Evolutionary conservation across 2,329 filamentous ascomycete species (phyloP), one percentile per base, ranked within the genome.

Genomic region (Daldinia eschscholtzii): DNA sequence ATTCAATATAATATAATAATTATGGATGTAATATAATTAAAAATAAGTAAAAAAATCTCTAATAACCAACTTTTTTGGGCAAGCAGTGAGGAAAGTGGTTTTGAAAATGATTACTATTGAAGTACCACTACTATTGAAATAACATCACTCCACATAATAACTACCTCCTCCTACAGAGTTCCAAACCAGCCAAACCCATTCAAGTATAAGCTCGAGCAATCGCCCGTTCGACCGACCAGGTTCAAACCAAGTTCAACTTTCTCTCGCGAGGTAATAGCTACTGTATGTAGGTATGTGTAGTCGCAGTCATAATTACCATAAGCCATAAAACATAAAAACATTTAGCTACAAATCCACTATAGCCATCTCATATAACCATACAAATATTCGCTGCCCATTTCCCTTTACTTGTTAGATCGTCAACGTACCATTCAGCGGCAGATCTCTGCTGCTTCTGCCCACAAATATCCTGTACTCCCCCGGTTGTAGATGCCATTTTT

Each of bases 401-500:
- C 26, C 39, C 48, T 56, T 30, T 56, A 75, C 39, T 57, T 61
- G 9, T 69, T 37, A 80, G 57, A 85, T 77, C 26, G 67, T 75
- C 42, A 86, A 70, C 6, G 73, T 77, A 4, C 81, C 81, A 42
- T 78, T 73, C 53, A 86, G 74, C 23, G 81, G 80, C 67, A 87
- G 67, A 37, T 82, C 76, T 30, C 83, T 78, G 70, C 84, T 86
- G 67, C 84, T 87, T 2, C 79, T 79, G 0, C 86, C 86, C 3
- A 87, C 81, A 63, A 76, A 82, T 4, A 87, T 64, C 2, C 67
- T 71, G 67, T 86, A 87, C 12, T 77, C 74, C 0, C 85, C 85
- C 23, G 75, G 79, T 57, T 80, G 81, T 59, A 89, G 73, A 50
- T 81, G 80, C 90, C 90, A 92, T 73, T 86, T 86, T 79, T 92